A percentile compares a stretch with the other conserved stretches of the same genome.
phyloP scores from a whole-genome alignment of 2,329 filamentous ascomycete species.

The Colletotrichum navitas region DNA sequence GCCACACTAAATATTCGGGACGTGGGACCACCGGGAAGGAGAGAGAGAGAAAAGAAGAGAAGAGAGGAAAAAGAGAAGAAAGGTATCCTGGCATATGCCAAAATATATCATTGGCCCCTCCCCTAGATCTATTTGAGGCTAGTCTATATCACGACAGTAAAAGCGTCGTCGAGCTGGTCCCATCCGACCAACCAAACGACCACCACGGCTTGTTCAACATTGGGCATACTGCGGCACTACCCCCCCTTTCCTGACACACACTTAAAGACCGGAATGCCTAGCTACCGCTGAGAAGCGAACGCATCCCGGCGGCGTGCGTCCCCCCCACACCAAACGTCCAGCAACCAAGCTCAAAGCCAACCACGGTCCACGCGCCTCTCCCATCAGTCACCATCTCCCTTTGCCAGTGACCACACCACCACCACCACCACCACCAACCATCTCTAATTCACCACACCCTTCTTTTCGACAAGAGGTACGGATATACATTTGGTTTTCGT shows the following conservation, averaged over 20 bases:
- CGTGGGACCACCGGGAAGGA: background rate
- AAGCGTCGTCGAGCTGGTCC: background rate
- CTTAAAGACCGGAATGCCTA: background rate
- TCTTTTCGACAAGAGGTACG: background rate
- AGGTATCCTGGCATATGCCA: background rate
- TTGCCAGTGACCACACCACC: background rate
- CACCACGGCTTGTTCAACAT: background rate
- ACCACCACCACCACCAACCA: background rate
- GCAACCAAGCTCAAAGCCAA: conserved; percentile 7
- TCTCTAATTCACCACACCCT: background rate
- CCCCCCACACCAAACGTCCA: conserved; percentile 12
- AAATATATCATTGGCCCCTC: conserved; percentile 14
- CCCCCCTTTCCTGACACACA: background rate
- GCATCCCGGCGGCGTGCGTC: conserved; percentile 16
- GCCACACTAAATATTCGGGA: conserved; percentile 7
- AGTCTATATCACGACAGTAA: conserved; percentile 9
- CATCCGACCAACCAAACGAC: conserved; percentile 10
- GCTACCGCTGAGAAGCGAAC: conserved; percentile 21
- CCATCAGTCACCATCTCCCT: background rate
- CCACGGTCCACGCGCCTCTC: conserved; percentile 19
- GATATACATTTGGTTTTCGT: background rate
- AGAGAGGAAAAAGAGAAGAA: background rate
- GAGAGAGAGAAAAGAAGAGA: background rate
- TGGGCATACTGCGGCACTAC: background rate
- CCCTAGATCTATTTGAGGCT: background rate